phyloP scores from a whole-genome alignment of 2,329 filamentous ascomycete genomes.

The Ramularia collo-cygni region DNA sequence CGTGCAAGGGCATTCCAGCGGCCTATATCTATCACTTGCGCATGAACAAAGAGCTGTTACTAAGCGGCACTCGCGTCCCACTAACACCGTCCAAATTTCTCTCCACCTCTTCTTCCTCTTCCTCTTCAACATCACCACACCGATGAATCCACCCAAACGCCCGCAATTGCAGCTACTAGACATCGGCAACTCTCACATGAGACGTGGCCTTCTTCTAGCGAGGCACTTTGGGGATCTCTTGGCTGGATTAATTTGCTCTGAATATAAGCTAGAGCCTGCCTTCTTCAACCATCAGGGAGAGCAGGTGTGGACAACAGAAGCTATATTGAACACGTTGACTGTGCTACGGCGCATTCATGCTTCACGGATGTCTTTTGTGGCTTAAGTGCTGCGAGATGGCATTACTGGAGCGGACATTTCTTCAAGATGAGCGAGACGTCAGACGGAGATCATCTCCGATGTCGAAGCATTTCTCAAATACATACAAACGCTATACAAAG shows the following conservation, averaged over 20 bases:
- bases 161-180: background rate
- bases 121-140: too few relatives aligned
- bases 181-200: background rate
- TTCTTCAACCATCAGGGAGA: constrained; percentile 15
- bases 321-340: constrained; percentile 17
- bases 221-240: background rate
- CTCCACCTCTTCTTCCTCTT: background rate
- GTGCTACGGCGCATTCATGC: constrained; percentile 13
- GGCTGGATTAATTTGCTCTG: background rate
- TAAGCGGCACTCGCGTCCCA: too few relatives aligned
- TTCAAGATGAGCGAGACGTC: background rate
- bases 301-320: constrained; percentile 29
- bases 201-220: background rate
- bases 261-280: constrained; percentile 26
- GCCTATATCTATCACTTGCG: too few relatives aligned
- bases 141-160: too few relatives aligned
- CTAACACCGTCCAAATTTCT: constrained; percentile 1
- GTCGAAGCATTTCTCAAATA: background rate
- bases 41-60: too few relatives aligned
- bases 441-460: background rate
- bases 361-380: constrained; percentile 16
- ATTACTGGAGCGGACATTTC: background rate
- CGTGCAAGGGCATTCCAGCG: too few relatives aligned
- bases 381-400: constrained; percentile 16
- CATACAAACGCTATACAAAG: background rate